Evolutionary conservation across 257 asterid genomes (phyloP).

Genomic region (Penstemon eatonii): DNA sequence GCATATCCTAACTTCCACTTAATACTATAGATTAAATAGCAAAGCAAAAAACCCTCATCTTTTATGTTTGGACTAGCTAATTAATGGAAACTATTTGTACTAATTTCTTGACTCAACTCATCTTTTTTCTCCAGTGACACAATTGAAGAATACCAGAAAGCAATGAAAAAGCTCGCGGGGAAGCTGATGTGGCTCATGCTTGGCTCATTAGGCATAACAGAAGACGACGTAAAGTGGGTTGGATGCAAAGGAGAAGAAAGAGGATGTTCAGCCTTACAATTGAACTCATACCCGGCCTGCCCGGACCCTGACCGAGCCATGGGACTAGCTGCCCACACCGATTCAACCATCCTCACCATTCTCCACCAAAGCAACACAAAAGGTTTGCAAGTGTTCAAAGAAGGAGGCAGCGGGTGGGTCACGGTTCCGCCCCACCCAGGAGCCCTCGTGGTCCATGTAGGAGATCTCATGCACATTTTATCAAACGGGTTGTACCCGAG

Average conservation of each 20-base stretch:
- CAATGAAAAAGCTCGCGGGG: constrained; percentile 61
- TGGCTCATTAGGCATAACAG: constrained; percentile 57
- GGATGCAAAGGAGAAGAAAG: constrained; percentile 31
- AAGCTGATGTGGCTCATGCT: constrained; percentile 76
- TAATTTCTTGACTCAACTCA: not conserved
- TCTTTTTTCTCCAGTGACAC: constrained; percentile 47
- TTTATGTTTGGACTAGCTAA: too few species aligned
- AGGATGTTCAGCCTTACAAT: constrained; percentile 64
- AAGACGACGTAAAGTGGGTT: constrained; percentile 69
- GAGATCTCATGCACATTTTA: constrained; percentile 81
- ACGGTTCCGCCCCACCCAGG: constrained; percentile 66
- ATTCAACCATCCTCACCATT: constrained; percentile 80
- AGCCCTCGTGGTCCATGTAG: constrained; percentile 70
- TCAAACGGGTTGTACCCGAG: constrained; percentile 80
- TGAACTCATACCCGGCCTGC: constrained; percentile 88
- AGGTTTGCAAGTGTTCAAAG: constrained; percentile 74
- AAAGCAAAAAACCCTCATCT: too few species aligned
- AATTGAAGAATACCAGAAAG: constrained; percentile 57
- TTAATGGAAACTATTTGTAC: too few species aligned
- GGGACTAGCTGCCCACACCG: constrained; percentile 96
- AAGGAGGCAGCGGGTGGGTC: constrained; percentile 53
- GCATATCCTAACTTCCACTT: too few species aligned
- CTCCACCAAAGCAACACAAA: constrained; percentile 85
- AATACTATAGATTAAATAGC: too few species aligned
- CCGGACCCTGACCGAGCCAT: constrained; percentile 95